Base-by-base conservation (phyloP, 106 monocot genomes). In the Ottelia alismoides region DNA sequence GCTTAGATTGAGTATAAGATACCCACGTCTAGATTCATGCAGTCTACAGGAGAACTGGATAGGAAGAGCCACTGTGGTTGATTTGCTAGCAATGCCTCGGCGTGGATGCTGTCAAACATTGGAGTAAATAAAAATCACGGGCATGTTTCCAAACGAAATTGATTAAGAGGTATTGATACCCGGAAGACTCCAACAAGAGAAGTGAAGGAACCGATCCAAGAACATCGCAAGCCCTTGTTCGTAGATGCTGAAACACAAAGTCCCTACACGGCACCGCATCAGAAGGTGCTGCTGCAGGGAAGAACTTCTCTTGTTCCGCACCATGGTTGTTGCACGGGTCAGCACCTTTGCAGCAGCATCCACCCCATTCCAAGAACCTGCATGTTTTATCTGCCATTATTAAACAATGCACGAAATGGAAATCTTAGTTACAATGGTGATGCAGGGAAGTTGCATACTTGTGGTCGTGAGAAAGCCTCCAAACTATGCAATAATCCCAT, bases 401-500 rank as follows among this genome's bases (percentile, higher is more conserved):
- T 25, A 52, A 52, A 5, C 9, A 14, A 52, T 22, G 32, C 18
- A 30, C 56, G 19, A 57, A 28, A 22, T 11, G 20, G 44, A 58
- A 40, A 52, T 26, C 28, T 2, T 28, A 55, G 55, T 53, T n/a
- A n/a, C n/a, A n/a, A n/a, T n/a, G n/a, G n/a, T n/a, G n/a, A n/a
- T n/a, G n/a, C n/a, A n/a, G n/a, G n/a, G n/a, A n/a, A n/a, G n/a
- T n/a, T n/a, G n/a, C n/a, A n/a, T n/a, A 72, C 87, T 82, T 87
- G 27, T 78, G 74, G 32, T 87, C 87, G 20, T 68, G 69, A 27
- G 87, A 72, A 21, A 87, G 35, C 21, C 65, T 73, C 87, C 87
- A 87, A n/a, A 69, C 31, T 28, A 82, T 78, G 65, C 82, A 82
- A 57, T 75, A 78, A 28, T 87, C 87, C 87, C 87, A 82, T 11